phyloP scores from a whole-genome alignment of 176 grass and related monocot species.

The Musa beccarii region DNA sequence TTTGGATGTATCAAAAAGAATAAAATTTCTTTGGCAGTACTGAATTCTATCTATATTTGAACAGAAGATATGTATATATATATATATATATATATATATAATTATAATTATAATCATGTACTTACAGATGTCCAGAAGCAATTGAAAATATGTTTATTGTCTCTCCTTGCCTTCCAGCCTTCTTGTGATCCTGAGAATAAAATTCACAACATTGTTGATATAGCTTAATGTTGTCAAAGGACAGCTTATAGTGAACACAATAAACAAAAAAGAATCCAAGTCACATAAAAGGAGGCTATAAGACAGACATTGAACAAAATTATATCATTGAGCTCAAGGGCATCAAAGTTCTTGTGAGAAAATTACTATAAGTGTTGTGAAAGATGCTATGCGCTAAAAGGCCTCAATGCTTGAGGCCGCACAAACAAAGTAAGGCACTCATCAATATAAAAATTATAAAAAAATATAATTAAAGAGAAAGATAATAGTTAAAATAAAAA shows the following conservation, averaged over 20 bases:
- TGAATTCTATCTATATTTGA: not conserved
- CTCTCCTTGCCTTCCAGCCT: conserved; percentile 67
- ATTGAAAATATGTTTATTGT: conserved; percentile 99
- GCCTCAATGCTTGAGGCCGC: too few species aligned
- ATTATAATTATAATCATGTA: not conserved
- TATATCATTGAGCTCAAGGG: too few species aligned
- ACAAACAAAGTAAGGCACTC: too few species aligned
- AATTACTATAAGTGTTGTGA: too few species aligned
- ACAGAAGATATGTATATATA: not conserved
- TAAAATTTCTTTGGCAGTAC: not conserved
- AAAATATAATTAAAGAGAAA: too few species aligned
- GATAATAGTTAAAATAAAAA: too few species aligned
- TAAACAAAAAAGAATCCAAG: not conserved
- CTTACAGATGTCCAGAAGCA: conserved; percentile 99
- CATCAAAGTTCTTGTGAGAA: too few species aligned
- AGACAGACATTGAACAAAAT: too few species aligned
- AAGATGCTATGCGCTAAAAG: too few species aligned
- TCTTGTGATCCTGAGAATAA: conserved; percentile 45
- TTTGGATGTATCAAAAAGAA: not conserved
- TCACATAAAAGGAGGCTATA: not conserved
- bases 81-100: too few species aligned
- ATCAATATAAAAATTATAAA: too few species aligned
- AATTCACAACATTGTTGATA: conserved; percentile 11
- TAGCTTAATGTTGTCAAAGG: not conserved
- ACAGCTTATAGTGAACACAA: not conserved